Evolutionary conservation across 257 asterid species (phyloP).

Genomic region (Vinca minor): DNA sequence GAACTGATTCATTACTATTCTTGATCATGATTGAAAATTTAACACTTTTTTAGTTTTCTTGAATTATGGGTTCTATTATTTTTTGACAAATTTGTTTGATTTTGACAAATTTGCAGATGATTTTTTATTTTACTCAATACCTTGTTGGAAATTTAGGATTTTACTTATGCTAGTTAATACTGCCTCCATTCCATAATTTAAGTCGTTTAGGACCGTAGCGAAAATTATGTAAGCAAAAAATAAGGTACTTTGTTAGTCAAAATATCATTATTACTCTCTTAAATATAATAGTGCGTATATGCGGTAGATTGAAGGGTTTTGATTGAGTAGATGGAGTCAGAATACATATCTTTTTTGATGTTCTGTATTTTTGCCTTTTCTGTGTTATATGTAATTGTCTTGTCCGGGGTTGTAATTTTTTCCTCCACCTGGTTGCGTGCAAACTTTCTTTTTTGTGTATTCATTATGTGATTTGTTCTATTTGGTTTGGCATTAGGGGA

Average conservation of each 20-base stretch:
- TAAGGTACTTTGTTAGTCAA: no score
- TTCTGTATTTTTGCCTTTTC: neutral
- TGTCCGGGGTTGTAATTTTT: neutral
- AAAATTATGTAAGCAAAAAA: no score
- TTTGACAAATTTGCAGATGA: neutral
- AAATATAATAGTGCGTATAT: neutral
- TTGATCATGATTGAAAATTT: neutral
- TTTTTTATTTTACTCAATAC: neutral
- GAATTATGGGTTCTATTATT: neutral
- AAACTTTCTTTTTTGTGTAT: neutral
- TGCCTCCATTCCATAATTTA: neutral
- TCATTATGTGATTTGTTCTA: neutral
- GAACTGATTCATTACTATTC: neutral
- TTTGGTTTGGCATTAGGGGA: conserved; percentile 39
- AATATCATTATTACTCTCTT: no score
- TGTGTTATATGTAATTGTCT: neutral
- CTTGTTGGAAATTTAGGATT: neutral
- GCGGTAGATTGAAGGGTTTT: neutral
- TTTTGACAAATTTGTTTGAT: neutral
- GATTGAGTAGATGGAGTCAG: neutral
- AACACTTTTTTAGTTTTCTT: neutral
- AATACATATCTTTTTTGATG: neutral
- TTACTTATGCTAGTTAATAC: neutral
- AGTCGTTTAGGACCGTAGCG: no score
- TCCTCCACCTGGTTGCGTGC: no score